Base-by-base conservation (phyloP, 768 basidiomycete genomes). In the Mycena pura region DNA sequence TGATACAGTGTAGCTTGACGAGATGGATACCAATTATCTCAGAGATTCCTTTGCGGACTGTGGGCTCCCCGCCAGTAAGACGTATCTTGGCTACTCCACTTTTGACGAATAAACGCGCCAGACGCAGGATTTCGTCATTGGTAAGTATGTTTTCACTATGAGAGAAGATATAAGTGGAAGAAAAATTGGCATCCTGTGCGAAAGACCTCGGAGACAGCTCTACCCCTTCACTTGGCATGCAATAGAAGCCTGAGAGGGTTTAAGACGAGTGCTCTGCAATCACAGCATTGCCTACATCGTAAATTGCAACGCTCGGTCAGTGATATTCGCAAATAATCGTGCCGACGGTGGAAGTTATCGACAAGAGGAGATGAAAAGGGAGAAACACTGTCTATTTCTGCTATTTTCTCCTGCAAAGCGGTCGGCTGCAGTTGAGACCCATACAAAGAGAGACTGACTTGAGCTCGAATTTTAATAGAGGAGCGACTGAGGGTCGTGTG, bases 311-410 rank as follows among this genome's bases (percentile, higher is more conserved):
- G 80, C 73, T 95, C 94, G 0, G 93, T 95, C 32, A 95, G 76
- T 2, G 90, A 92, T 51, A 95, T 93, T 29, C 93, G 86, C n/a
- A 96, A 82, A 73, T 96, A 96, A 71, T 92, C 87, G 72, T 95
- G 94, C 55, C 77, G 80, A 21, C 92, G 81, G 28, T 78, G 72
- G 70, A 87, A 92, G 3, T 84, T 78, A 68, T 93, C 92, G n/a
- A 87, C 52, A 7, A 64, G 58, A 11, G 43, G 43, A 22, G 57
- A 44, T 72, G 6, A 93, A 75, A 48, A 78, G 5, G 82, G 80
- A 9, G 86, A 83, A 51, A 86, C 74, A 13, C 79, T 69, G 60
- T 91, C 89, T 32, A 88, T 76, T 34, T 76, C 71, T 3, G 82
- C 78, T 50, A 92, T 87, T 67, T 75, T 86, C 60, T 80, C 79